Evolutionary conservation across 768 basidiomycete genomes (phyloP), one percentile per base, ranked within the genome.

Genomic region (Pulveroboletus sp.): DNA sequence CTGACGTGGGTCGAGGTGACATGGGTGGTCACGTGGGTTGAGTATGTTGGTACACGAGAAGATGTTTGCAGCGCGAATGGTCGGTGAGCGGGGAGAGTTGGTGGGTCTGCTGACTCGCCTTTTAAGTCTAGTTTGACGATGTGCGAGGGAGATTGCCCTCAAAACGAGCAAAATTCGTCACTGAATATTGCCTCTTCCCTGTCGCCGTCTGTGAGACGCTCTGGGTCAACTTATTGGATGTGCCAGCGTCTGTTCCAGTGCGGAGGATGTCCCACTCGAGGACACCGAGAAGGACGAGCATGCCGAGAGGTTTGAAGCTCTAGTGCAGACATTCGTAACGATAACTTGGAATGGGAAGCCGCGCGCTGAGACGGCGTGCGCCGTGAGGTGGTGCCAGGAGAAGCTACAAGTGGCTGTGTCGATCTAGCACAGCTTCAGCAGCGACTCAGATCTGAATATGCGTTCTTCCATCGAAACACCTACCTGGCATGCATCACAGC

Each of bases 261-360:
- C 68, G 63, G 12, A 90, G 59, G 32, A 89, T 66, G 52, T 90
- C 87, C 23, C 71, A 76, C 51, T 87, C 83, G 6, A 90, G 72
- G 7, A 88, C 78, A 1, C 87, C 87, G 7, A 90, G 73, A 47
- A 91, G 85, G 4, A 90, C 72, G 57, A 90, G 87, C 74, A 85
- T 83, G 27, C 77, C 79, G 40, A 84, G 78, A 1, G 86, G 64
- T 81, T 81, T 8, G 72, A 69, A 1, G 52, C 47, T 48, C 50
- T 36, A 43, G 64, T 69, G 58, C 72, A 32, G 73, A 69, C 45
- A 69, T 53, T 52, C 75, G 68, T 21, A 69, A 60, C 17, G 63
- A 40, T 7, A 56, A 27, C n/a, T n/a, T 17, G 59, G 37, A 13
- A 81, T 70, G 3, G 81, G 79, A 9, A 90, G 77, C 21, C 81